Evolutionary conservation across 2,329 filamentous ascomycete genomes (phyloP), one percentile per base, ranked within the genome.

Genomic region (Ceratocystis albifundus): DNA sequence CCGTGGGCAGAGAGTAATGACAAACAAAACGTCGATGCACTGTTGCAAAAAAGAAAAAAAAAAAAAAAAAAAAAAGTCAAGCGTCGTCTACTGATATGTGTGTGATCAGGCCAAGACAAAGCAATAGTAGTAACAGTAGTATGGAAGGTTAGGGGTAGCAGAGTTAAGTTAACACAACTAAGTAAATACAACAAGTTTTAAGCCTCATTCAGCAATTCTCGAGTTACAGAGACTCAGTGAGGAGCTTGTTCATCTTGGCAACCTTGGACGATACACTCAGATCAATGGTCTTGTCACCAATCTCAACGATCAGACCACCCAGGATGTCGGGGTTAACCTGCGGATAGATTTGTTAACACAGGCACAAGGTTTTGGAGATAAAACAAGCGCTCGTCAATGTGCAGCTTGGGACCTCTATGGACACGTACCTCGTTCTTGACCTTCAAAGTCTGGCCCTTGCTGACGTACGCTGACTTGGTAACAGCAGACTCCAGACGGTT

Each of bases 191-290:
- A 48, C 22, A 50, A 36, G 61, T 48, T 63, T 63, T 63, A 41
- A 50, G 61, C 61, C 50, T 63, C 25, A 25, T 63, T 65, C 41
- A 22, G 61, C 53, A 61, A 62, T 65, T 45, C 65, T 41, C 61
- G 12, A 68, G 91, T 89, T 96, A 99, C 89, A 99, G 83, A 78
- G 88, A 84, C 80, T 99, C 94, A 73, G 84, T 92, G 76, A 99
- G 88, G 77, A 96, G 87, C 88, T 97, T 99, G 90, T 99, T 99
- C 85, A 99, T 90, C 86, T 91, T 96, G 77, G 89, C 84, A 79
- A 99, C 88, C 84, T 93, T 95, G 77, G 89, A 83, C 62, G 93
- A 93, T 74, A 99, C 92, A 79, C 88, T 94, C 72, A 96, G 88
- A 80, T 99, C 94, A 76, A 99, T 96, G 77, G 93, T 97, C 76